These are phyloP conservation scores for Arthrinium phaeospermum DNA, from an alignment of 2,329 filamentous ascomycete genomes.

Conservation along the genomic window DNA sequence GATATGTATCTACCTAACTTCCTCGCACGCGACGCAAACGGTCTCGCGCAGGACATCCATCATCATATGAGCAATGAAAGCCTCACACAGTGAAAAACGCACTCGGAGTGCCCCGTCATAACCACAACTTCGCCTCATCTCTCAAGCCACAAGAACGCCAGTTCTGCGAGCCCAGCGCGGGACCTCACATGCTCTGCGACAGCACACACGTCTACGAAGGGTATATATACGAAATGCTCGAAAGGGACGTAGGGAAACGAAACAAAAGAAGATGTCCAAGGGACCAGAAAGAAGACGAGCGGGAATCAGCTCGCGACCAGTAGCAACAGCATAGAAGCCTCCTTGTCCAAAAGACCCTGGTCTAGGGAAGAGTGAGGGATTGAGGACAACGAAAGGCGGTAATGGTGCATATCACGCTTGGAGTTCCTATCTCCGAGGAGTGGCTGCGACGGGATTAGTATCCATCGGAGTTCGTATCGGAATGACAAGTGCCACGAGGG, in stretches of 20 bases:
- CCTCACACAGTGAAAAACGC: background rate
- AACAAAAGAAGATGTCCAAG: constrained; percentile 4
- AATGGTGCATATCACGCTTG: constrained; percentile 24
- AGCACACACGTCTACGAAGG: constrained; percentile 17
- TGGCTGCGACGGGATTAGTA: constrained; percentile 33
- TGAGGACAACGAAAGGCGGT: background rate
- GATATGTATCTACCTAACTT: background rate
- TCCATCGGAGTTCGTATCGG: background rate
- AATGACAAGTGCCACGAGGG: background rate
- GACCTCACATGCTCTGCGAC: constrained; percentile 4
- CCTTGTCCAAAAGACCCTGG: background rate
- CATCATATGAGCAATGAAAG: background rate
- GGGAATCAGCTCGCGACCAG: background rate
- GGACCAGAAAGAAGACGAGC: constrained; percentile 4
- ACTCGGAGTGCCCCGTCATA: background rate
- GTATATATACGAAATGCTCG: constrained; percentile 15
- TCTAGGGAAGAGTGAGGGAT: no score
- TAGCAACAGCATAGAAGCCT: background rate
- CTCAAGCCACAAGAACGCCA: constrained; percentile 9
- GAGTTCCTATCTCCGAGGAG: constrained; percentile 40
- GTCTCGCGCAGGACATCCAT: background rate
- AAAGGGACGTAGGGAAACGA: background rate
- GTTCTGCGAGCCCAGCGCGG: background rate
- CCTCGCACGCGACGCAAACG: background rate
- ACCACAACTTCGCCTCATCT: background rate